Evolutionary conservation across 1,284 basidiomycete species (phyloP).

Genomic region (Heterobasidion irregulare): DNA sequence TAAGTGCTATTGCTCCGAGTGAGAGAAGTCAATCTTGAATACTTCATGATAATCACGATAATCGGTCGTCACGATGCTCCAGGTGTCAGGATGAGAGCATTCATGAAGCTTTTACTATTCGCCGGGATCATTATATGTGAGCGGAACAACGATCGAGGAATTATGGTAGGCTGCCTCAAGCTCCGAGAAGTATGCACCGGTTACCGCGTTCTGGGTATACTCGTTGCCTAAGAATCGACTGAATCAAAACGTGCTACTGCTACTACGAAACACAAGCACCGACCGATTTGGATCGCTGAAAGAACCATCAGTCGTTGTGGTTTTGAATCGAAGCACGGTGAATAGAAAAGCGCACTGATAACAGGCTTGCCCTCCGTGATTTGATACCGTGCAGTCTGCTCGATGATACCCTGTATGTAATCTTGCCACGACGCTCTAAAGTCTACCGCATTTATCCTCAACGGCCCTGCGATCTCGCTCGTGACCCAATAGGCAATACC

Average conservation of each 20-base stretch:
- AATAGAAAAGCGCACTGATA: slow-evolving; percentile 39
- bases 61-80: slow-evolving; percentile 47
- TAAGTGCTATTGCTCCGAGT: background rate
- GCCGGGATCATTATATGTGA: slow-evolving; percentile 68
- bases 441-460: slow-evolving; percentile 64
- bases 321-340: too few relatives aligned
- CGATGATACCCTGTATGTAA: slow-evolving; percentile 59
- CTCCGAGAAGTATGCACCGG: slow-evolving; percentile 60
- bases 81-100: slow-evolving; percentile 53
- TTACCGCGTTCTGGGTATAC: slow-evolving; percentile 43
- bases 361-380: slow-evolving; percentile 65
- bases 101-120: slow-evolving; percentile 56
- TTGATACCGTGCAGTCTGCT: slow-evolving; percentile 55
- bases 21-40: slow-evolving; percentile 2
- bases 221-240: slow-evolving; percentile 56
- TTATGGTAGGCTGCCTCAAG: slow-evolving; percentile 48
- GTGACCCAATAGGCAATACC: slow-evolving; percentile 77
- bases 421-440: slow-evolving; percentile 63
- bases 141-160: slow-evolving; percentile 55
- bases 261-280: slow-evolving; percentile 9
- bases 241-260: too few relatives aligned
- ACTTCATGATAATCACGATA: slow-evolving; percentile 50
- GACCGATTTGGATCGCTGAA: slow-evolving; percentile 63
- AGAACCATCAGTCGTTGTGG: too few relatives aligned
- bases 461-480: slow-evolving; percentile 50